phyloP scores from a whole-genome alignment of 2,329 filamentous ascomycete genomes.

The Achaetomium macrosporum region DNA sequence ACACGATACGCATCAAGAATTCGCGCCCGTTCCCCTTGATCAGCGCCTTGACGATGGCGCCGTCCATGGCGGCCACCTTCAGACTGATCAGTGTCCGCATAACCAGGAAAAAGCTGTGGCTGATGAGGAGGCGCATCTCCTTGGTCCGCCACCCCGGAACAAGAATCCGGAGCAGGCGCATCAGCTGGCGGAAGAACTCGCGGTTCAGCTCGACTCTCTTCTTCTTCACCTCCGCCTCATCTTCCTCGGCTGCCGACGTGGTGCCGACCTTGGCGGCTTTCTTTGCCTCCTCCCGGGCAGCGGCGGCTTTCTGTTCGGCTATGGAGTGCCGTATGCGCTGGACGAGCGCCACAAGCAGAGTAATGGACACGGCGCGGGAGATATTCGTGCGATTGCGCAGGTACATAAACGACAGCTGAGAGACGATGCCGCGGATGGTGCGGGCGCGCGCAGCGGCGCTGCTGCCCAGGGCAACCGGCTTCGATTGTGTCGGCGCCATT shows the following conservation, averaged over 20 bases:
- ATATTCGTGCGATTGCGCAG: constrained; percentile 74
- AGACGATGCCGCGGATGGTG: constrained; percentile 59
- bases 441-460: constrained; percentile 45
- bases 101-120: constrained; percentile 90
- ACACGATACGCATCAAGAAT: constrained; percentile 80
- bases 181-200: constrained; percentile 69
- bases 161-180: constrained; percentile 76
- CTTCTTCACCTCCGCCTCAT: constrained; percentile 33
- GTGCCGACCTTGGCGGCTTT: constrained; percentile 45
- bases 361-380: constrained; percentile 76
- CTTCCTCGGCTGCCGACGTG: constrained; percentile 38
- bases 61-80: constrained; percentile 94
- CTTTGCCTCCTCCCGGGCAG: constrained; percentile 58
- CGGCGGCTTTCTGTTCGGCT: constrained; percentile 84
- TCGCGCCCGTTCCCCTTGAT: constrained; percentile 88
- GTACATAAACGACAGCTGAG: constrained; percentile 66
- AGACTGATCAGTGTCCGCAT: constrained; percentile 86
- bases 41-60: constrained; percentile 82
- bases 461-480: constrained; percentile 48
- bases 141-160: constrained; percentile 87
- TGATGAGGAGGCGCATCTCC: constrained; percentile 77
- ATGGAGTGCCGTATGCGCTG: constrained; percentile 90
- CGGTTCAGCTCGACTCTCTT: constrained; percentile 88
- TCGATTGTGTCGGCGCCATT: constrained; percentile 70
- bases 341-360: constrained; percentile 70